A percentile compares a stretch with the other conserved stretches of the same genome.
Conservation (phyloP, 1,284 basidiomycete genomes). For the Meira nashicola region DNA sequence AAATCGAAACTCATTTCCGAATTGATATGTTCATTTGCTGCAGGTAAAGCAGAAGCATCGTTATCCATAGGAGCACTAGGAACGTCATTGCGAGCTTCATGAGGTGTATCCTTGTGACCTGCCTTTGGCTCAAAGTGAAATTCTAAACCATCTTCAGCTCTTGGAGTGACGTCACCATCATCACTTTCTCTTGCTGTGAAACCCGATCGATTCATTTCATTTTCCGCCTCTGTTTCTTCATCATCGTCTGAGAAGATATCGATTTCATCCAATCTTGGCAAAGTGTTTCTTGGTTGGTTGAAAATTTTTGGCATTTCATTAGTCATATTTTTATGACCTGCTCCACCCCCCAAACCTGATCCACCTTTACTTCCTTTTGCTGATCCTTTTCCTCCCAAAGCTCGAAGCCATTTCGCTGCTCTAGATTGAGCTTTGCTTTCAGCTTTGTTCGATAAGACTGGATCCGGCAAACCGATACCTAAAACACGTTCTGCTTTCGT, state of each 20-base stretch:
- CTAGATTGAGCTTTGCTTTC: conserved; percentile 31
- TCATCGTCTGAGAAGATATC: conserved; percentile 30
- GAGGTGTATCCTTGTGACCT: neutral
- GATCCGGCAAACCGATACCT: conserved; percentile 32
- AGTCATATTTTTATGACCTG: neutral
- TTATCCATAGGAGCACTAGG: no score
- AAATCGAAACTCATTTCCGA: conserved; percentile 42
- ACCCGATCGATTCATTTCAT: neutral
- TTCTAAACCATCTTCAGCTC: conserved; percentile 11
- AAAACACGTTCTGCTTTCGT: conserved; percentile 43
- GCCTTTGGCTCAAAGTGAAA: conserved; percentile 1
- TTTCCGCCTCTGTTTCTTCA: conserved; percentile 17
- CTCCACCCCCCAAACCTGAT: conserved; percentile 2
- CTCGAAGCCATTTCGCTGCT: conserved; percentile 44
- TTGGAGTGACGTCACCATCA: conserved; percentile 6
- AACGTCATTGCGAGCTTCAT: neutral
- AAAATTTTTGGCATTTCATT: conserved; percentile 14
- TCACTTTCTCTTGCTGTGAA: conserved; percentile 4
- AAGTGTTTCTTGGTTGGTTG: conserved; percentile 14
- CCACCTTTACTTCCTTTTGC: conserved; percentile 12
- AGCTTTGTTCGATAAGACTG: conserved; percentile 14
- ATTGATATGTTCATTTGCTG: conserved; percentile 21
- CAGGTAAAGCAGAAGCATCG: neutral
- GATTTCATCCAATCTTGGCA: conserved; percentile 20
- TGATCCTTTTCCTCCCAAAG: conserved; percentile 26